Evolutionary conservation across 1,139 yeast genomes (phyloP), one percentile per base, ranked within the genome.

Genomic region (Debaryomyces sp.): DNA sequence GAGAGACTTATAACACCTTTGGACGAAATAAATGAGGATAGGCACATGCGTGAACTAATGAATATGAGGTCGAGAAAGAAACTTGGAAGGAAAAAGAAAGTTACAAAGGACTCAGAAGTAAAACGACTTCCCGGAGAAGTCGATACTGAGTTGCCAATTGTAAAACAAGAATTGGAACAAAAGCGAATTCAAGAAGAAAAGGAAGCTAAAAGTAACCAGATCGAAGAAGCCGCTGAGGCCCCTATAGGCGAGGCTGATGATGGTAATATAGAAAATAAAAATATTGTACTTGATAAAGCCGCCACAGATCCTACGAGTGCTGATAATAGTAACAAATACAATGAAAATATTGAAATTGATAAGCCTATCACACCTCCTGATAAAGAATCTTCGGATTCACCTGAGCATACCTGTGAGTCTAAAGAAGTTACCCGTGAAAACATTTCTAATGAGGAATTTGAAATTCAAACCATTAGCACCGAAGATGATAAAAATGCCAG

Each of bases 11-110:
- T 75, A 7, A 59, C 70, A 0, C 89, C 92, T 0, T 57, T 68
- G 2, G 85, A 82, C 53, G 89, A 85, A 57, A 66, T 83, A 2
- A 78, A 75, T 41, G 80, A 77, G 44, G 73, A 75, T 5, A 61
- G 77, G 40, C 57, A 59, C 17, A 55, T 63, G 4, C 64, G 62
- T 45, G 66, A 67, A 30, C 43, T 54, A 29, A 56, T 53, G 49
- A 51, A 56, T 41, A 41, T 27, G 2, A 67, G 71, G 67, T 67
- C 80, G 59, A 63, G 73, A 66, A 68, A 69, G 52, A 68, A 64
- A 47, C 68, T 66, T 9, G 77, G 76, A 18, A 64, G 70, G 50
- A 71, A 69, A 52, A 72, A 70, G 57, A 67, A 63, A 43, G 53
- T 53, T 41, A 50, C 56, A 26, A 45, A 55, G 15, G 53, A 57